These are phyloP conservation scores for Lachnum nothofagi DNA, from an alignment of 2,329 filamentous ascomycete species.

Conservation along the genomic window DNA sequence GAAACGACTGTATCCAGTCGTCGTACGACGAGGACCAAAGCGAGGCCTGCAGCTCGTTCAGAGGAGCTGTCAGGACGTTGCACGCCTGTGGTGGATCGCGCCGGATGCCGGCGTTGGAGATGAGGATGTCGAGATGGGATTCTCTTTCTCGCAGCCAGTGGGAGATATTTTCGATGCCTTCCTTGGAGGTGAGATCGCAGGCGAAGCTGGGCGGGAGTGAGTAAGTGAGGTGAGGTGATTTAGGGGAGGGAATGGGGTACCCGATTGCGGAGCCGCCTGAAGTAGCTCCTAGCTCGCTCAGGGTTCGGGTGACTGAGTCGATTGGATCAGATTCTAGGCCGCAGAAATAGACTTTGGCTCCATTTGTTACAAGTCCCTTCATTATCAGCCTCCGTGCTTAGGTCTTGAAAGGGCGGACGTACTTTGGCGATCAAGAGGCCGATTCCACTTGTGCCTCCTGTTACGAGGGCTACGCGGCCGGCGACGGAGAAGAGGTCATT, in stretches of 20 bases:
- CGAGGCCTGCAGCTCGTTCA: constrained; percentile 41
- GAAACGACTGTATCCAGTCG: constrained; percentile 44
- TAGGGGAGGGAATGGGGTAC: constrained; percentile 26
- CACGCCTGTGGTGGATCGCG: constrained; percentile 41
- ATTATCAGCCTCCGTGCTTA: not conserved
- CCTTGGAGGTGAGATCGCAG: constrained; percentile 40
- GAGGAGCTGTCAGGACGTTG: constrained; percentile 39
- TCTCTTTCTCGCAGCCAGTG: constrained; percentile 33
- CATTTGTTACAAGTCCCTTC: constrained; percentile 41
- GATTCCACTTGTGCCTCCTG: constrained; percentile 41
- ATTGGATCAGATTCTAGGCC: constrained; percentile 40
- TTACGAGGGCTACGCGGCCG: constrained; percentile 41
- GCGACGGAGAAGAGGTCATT: constrained; percentile 46
- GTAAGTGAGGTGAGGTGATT: not conserved
- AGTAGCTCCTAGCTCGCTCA: constrained; percentile 36
- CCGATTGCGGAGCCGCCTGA: constrained; percentile 37
- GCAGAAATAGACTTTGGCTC: constrained; percentile 43
- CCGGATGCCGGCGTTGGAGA: constrained; percentile 46
- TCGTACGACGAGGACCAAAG: constrained; percentile 39
- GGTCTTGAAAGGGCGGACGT: not conserved
- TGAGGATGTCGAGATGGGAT: constrained; percentile 42
- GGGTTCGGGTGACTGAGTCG: constrained; percentile 34
- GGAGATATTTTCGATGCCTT: constrained; percentile 35
- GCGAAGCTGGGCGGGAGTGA: constrained; percentile 24
- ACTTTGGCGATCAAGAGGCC: constrained; percentile 45